A percentile compares a stretch with the other conserved stretches of the same genome.
Conservation (phyloP, 2,329 filamentous ascomycete species). For the Penicillium sp. region DNA sequence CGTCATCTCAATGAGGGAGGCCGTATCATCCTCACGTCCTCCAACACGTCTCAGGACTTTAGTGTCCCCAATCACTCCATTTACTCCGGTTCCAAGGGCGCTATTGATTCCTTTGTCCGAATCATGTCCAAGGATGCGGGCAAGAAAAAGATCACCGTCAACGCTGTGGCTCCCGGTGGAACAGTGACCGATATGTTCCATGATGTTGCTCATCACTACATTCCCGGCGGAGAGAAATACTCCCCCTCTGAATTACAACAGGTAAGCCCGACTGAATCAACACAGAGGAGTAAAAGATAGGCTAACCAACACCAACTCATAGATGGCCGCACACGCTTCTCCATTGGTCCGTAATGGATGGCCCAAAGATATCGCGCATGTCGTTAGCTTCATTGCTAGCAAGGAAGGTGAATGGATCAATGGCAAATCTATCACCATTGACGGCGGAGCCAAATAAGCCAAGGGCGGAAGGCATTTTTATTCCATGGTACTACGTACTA, state of each 20-base stretch:
- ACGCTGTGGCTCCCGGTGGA: conserved; percentile 3
- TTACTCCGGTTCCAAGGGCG: conserved; percentile 73
- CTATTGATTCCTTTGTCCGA: conserved; percentile 72
- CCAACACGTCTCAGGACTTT: conserved; percentile 63
- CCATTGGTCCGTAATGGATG: conserved; percentile 7
- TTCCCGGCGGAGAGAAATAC: conserved; percentile 5
- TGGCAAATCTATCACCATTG: conserved; percentile 1
- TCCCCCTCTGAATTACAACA: too few species aligned
- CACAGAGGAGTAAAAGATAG: too few species aligned
- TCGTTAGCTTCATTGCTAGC: conserved; percentile 1
- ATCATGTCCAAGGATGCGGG: conserved; percentile 68
- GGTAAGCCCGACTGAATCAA: too few species aligned
- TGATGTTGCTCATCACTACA: neutral
- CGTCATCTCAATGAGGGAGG: conserved; percentile 66
- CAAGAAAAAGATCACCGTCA: conserved; percentile 36
- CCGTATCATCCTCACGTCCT: conserved; percentile 69
- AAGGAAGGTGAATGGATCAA: conserved; percentile 10
- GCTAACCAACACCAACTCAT: too few species aligned
- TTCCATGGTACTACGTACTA: too few species aligned
- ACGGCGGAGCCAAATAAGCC: conserved; percentile 9
- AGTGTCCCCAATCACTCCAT: conserved; percentile 67
- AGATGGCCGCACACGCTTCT: conserved; percentile 4
- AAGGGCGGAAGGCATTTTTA: too few species aligned
- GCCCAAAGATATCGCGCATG: conserved; percentile 5
- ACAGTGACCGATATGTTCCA: conserved; percentile 12